Evolutionary conservation across 257 asterid species (phyloP).

Genomic region (Forsythia suspensa): DNA sequence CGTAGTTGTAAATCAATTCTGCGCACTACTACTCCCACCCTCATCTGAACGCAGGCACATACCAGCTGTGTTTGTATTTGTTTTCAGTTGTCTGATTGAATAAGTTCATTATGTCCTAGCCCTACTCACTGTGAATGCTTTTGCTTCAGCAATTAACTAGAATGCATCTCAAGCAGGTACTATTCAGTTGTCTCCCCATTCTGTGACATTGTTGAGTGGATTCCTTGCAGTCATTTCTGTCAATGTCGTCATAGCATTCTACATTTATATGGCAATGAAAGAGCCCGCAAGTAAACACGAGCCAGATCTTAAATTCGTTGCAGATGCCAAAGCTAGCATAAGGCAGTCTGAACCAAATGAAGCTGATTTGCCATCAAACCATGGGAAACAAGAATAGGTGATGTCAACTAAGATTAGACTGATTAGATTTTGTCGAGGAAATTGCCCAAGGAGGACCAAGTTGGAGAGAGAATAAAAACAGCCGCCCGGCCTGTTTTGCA

Average conservation of each 20-base stretch:
- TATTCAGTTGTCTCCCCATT: conserved; percentile 52
- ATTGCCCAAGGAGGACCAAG: neutral
- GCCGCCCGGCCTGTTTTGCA: too few species aligned
- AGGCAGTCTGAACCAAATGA: conserved; percentile 35
- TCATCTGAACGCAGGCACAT: neutral
- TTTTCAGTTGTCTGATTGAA: neutral
- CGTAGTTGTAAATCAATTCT: too few species aligned
- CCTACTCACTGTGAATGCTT: neutral
- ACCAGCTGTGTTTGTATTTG: neutral
- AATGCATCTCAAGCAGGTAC: conserved; percentile 47
- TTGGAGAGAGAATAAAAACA: neutral
- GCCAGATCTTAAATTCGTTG: conserved; percentile 70
- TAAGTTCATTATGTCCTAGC: neutral
- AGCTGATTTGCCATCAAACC: conserved; percentile 28
- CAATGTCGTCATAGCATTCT: conserved; percentile 73
- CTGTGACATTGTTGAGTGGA: conserved; percentile 75
- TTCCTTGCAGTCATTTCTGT: conserved; percentile 82
- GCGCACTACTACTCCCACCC: neutral
- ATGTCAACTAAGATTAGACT: neutral
- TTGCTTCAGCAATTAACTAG: neutral
- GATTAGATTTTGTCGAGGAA: neutral
- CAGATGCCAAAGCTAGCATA: conserved; percentile 69
- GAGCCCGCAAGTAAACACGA: conserved; percentile 82
- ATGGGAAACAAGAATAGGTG: conserved; percentile 42
- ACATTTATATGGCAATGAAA: conserved; percentile 76